A percentile compares a stretch with the other conserved stretches of the same genome.
Evolutionary conservation across 345 rosid genomes (phyloP).

Genomic region (Camelina hispida): DNA sequence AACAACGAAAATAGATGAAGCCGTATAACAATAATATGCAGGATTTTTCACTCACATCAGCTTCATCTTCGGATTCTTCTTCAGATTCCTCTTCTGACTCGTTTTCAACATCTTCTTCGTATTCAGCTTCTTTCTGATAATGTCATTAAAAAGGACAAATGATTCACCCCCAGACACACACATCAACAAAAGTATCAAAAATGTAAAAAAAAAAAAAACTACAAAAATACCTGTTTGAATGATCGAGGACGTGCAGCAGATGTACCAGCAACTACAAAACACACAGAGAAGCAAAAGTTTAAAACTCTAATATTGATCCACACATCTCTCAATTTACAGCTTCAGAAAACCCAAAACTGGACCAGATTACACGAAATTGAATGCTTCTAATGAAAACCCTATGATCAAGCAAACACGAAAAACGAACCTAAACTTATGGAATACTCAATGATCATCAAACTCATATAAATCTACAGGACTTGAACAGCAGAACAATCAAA

Average conservation of each 20-base stretch:
- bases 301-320: neutral
- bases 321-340: neutral
- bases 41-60: constrained; percentile 39
- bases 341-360: neutral
- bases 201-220: neutral
- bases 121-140: constrained; percentile 63
- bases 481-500: neutral
- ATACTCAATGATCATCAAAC: neutral
- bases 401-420: neutral
- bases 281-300: neutral
- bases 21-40: neutral
- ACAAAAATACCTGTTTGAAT: constrained; percentile 63
- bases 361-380: neutral
- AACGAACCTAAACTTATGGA: neutral
- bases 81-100: constrained; percentile 63
- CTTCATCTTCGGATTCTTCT: constrained; percentile 54
- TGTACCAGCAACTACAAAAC: constrained; percentile 82
- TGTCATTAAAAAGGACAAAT: neutral
- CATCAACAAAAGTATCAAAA: constrained; percentile 1
- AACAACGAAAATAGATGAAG: neutral
- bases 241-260: constrained; percentile 79
- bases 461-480: neutral
- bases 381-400: neutral
- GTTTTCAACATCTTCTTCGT: constrained; percentile 51
- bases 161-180: neutral